Percentiles rank a stretch among this genome's conserved stretches.
phyloP scores from a whole-genome alignment of 768 basidiomycete genomes.

The Phlebiopsis gigantea region DNA sequence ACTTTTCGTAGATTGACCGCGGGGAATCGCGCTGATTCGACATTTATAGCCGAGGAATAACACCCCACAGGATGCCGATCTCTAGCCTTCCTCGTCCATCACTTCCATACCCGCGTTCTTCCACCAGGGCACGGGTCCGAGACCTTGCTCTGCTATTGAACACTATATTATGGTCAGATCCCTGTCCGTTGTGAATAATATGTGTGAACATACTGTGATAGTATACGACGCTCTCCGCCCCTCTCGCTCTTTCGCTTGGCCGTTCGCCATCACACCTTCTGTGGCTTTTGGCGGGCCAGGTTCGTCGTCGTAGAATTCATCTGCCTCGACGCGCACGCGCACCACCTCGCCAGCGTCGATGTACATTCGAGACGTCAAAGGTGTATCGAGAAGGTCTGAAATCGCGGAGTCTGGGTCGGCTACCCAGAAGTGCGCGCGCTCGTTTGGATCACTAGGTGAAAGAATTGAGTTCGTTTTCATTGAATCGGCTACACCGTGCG shows the following conservation, averaged over 20 bases:
- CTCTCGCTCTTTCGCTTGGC: constrained; percentile 42
- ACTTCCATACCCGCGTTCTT: constrained; percentile 41
- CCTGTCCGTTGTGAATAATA: background rate
- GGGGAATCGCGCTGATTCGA: no score
- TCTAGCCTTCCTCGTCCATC: constrained; percentile 30
- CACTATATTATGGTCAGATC: constrained; percentile 39
- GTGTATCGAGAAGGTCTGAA: constrained; percentile 66
- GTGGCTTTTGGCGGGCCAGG: constrained; percentile 75
- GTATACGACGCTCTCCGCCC: constrained; percentile 57
- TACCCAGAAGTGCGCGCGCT: constrained; percentile 82
- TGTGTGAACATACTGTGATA: constrained; percentile 47
- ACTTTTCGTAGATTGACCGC: background rate
- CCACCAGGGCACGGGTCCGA: constrained; percentile 79
- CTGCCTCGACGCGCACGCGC: constrained; percentile 72
- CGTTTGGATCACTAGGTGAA: constrained; percentile 65
- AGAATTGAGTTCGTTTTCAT: background rate
- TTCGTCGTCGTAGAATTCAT: constrained; percentile 83
- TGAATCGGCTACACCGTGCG: background rate
- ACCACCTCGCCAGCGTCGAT: constrained; percentile 73
- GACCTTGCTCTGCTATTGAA: constrained; percentile 77
- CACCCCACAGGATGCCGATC: background rate
- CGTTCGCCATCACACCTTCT: constrained; percentile 46
- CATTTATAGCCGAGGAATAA: no score
- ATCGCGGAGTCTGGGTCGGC: constrained; percentile 48
- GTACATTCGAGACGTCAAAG: constrained; percentile 66